Conservation (phyloP, 345 rosid species). For the Linum tenue region DNA sequence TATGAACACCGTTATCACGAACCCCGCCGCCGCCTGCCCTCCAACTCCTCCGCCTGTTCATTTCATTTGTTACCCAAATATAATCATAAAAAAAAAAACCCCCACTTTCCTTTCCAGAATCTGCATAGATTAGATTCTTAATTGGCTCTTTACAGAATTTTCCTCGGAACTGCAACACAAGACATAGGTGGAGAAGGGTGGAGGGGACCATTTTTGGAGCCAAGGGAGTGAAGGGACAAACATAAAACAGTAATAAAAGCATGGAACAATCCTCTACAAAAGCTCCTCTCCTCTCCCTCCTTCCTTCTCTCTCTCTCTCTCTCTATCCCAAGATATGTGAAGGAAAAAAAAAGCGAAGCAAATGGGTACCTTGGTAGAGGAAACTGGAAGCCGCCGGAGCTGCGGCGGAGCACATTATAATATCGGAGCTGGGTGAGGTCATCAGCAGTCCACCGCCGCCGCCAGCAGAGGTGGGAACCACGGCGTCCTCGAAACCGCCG, state of each 20-base stretch:
- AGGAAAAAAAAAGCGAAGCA: not conserved
- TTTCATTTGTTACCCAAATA: too few species aligned
- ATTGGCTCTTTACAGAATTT: conserved; percentile 13
- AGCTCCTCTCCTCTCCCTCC: conserved; percentile 7
- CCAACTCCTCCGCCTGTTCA: not conserved
- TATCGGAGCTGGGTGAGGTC: not conserved
- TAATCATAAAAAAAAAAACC: too few species aligned
- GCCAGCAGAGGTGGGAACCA: not conserved
- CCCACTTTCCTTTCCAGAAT: too few species aligned
- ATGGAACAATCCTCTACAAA: conserved; percentile 11
- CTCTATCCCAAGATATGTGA: not conserved
- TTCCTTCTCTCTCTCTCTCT: conserved; percentile 8
- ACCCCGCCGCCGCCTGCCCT: not conserved
- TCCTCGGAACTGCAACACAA: conserved; percentile 10
- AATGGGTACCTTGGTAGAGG: conserved; percentile 64
- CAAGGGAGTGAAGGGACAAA: conserved; percentile 5
- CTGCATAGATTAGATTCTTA: not conserved
- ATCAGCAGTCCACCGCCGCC: too few species aligned
- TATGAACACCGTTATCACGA: conserved; percentile 52
- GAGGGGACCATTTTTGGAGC: conserved; percentile 24
- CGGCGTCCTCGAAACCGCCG: not conserved
- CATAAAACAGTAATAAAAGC: conserved; percentile 4
- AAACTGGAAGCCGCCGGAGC: conserved; percentile 51
- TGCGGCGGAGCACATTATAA: not conserved
- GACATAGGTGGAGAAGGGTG: not conserved